Percentiles rank a stretch among this genome's conserved stretches.
These are phyloP conservation scores for Tylopilus sp. DNA, from an alignment of 768 basidiomycete genomes.

Conservation along the genomic window DNA sequence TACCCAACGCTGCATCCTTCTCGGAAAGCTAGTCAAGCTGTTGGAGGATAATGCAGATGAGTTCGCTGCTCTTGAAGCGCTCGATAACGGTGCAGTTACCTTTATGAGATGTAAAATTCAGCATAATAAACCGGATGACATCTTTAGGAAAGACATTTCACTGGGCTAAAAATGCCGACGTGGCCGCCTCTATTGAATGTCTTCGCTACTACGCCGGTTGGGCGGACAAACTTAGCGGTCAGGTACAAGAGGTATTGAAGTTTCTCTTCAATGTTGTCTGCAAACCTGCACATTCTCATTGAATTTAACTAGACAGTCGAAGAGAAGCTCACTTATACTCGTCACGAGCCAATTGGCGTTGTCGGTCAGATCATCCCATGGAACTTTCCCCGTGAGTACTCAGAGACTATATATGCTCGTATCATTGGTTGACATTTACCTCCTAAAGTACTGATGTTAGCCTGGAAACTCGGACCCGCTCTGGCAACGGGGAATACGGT, in stretches of 20 bases:
- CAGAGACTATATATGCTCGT: no score
- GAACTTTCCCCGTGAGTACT: slow-evolving; percentile 8
- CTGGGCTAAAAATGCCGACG: slow-evolving; percentile 10
- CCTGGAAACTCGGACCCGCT: slow-evolving; percentile 8
- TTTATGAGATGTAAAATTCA: background rate
- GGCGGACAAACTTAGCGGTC: slow-evolving; percentile 12
- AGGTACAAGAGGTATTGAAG: slow-evolving; percentile 8
- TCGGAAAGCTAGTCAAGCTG: slow-evolving; percentile 61
- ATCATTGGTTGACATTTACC: no score
- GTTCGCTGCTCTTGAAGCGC: slow-evolving; percentile 69
- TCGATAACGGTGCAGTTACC: slow-evolving; percentile 53
- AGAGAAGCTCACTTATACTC: slow-evolving; percentile 8
- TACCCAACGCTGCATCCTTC: slow-evolving; percentile 47
- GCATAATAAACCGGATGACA: background rate
- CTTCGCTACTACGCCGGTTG: slow-evolving; percentile 14
- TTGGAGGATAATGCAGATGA: slow-evolving; percentile 61
- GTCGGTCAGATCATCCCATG: slow-evolving; percentile 15
- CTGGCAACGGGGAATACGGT: slow-evolving; percentile 9
- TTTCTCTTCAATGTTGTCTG: no score
- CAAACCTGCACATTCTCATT: background rate
- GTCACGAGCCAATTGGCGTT: slow-evolving; percentile 11
- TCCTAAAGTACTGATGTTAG: no score
- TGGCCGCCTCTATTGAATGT: background rate
- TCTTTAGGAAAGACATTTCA: background rate
- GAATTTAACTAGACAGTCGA: background rate